Evolutionary conservation across 2,329 filamentous ascomycete genomes (phyloP).

Genomic region (Hypomyces rosellus): DNA sequence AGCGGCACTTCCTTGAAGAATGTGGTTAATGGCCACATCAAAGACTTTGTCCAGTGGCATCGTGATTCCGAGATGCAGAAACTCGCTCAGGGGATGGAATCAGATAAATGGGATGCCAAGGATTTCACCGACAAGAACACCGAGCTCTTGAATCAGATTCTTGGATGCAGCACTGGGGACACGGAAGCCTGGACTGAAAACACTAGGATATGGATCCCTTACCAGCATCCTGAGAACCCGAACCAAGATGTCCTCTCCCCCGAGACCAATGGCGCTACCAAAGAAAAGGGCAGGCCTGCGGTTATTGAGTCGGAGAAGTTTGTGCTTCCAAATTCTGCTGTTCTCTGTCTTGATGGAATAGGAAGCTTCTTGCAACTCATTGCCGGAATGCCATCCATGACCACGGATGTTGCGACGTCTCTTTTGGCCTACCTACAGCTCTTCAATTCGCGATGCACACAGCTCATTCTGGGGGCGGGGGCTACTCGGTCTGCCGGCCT

Average conservation of each 20-base stretch:
- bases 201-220: conserved; percentile 52
- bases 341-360: conserved; percentile 74
- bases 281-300: conserved; percentile 64
- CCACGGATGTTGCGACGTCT: conserved; percentile 69
- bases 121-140: conserved; percentile 63
- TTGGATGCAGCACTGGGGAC: conserved; percentile 66
- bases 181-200: conserved; percentile 59
- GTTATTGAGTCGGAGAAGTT: conserved; percentile 79
- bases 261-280: conserved; percentile 45
- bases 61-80: conserved; percentile 68
- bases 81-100: conserved; percentile 70
- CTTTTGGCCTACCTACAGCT: conserved; percentile 82
- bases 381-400: conserved; percentile 81
- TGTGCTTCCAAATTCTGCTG: conserved; percentile 76
- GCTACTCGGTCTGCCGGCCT: conserved; percentile 83
- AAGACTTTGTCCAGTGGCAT: conserved; percentile 67
- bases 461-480: conserved; percentile 90
- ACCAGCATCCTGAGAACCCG: conserved; percentile 31
- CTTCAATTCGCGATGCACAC: conserved; percentile 94
- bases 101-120: conserved; percentile 71
- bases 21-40: conserved; percentile 75
- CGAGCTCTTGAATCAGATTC: conserved; percentile 54
- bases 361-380: conserved; percentile 78
- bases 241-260: conserved; percentile 27
- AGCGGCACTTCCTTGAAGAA: conserved; percentile 71